Evolutionary conservation across 1,139 yeast genomes (phyloP), one percentile per base, ranked within the genome.

Genomic region (Taphrina deformans): DNA sequence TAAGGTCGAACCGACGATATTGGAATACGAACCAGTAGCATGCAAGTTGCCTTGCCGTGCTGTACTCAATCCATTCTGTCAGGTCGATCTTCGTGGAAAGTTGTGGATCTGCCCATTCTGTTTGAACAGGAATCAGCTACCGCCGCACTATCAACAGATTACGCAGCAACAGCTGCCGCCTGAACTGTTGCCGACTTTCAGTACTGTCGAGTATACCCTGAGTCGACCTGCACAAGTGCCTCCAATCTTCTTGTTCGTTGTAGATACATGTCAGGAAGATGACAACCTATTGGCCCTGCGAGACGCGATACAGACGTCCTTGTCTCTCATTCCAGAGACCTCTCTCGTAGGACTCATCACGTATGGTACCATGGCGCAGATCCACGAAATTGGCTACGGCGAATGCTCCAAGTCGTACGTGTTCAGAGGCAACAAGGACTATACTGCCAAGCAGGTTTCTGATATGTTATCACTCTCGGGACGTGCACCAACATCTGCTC

Each of bases 61-160:
- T 21, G 85, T 90, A 50, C 79, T 95, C 76, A 95, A 93, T 77
- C 97, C 97, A 26, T 92, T 87, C 78, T 79, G 81, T 75, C 86
- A 86, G 68, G 83, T 93, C 69, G 99, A 95, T 74, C 83, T 91
- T 65, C 81, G 88, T 53, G 83, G 89, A 44, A 89, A 89, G 65
- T 81, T 88, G 63, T 93, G 99, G 99, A 82, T 85, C 66, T 93
- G 99, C 69, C 96, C 90, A 40, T 83, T 87, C 72, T 93, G 99
- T 83, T 79, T 83, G 67, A 79, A 85, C 65, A 83, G 97, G 77
- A 91, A 89, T 77, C 93, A 89, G 68, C 81, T 95, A 70, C 99
- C 99, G 6, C 83, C 88, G 35, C 96, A 90, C 75, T 93, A 93
- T 77, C 88, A 88, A 70, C 93, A 89, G 65, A 85, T 92, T 73